These are phyloP conservation scores for Typha latifolia DNA, from an alignment of 176 grass and related monocot species.

Conservation along the genomic window DNA sequence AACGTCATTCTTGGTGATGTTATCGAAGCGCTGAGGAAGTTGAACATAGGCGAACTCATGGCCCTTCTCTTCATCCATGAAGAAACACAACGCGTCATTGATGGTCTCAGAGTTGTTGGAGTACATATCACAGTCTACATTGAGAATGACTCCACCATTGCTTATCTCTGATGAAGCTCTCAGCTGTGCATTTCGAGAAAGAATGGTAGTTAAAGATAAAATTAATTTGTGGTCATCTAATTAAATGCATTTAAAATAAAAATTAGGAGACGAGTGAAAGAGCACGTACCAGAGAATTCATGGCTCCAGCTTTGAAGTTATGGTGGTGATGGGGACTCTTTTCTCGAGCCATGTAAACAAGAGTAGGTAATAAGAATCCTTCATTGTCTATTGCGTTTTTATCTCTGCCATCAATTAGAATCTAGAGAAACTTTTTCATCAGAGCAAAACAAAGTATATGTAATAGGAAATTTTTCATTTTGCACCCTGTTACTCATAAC, in stretches of 20 bases:
- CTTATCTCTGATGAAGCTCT: conserved; percentile 66
- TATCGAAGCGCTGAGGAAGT: conserved; percentile 54
- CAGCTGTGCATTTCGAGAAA: conserved; percentile 26
- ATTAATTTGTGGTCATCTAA: neutral
- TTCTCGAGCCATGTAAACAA: conserved; percentile 71
- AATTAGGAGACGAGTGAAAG: too few relatives aligned
- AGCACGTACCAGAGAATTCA: conserved; percentile 77
- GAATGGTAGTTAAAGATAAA: neutral
- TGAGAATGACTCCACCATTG: conserved; percentile 59
- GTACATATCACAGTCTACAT: conserved; percentile 80
- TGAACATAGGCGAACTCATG: conserved; percentile 61
- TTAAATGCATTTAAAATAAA: too few relatives aligned
- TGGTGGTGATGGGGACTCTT: conserved; percentile 48
- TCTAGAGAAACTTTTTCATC: conserved; percentile 23
- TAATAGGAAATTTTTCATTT: too few relatives aligned
- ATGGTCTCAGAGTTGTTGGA: conserved; percentile 58
- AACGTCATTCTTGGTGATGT: conserved; percentile 44
- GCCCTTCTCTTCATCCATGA: conserved; percentile 57
- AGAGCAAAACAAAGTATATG: too few relatives aligned
- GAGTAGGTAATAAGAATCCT: conserved; percentile 41
- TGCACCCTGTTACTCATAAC: too few relatives aligned
- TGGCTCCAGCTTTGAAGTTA: conserved; percentile 77
- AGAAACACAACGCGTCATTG: conserved; percentile 61
- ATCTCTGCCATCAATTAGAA: conserved; percentile 46
- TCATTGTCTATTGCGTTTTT: conserved; percentile 25